Evolutionary conservation across 1,284 basidiomycete species (phyloP), one percentile per base, ranked within the genome.

Genomic region (Paramarasmius palmivorus): DNA sequence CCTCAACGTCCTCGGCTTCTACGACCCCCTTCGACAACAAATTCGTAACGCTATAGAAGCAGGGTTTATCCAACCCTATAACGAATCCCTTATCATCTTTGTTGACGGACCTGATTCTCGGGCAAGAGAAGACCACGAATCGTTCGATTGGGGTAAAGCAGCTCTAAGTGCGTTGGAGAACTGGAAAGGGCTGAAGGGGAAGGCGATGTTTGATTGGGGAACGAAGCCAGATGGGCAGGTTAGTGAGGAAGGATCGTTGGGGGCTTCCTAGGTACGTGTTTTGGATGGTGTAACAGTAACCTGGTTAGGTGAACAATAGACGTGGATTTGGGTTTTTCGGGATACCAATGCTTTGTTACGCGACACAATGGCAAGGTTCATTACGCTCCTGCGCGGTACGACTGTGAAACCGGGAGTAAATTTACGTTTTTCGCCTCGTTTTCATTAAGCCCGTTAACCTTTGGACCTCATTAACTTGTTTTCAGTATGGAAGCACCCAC

Each of bases 1-100:
- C 41, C 63, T 95, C 42, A 95, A 97, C 66, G 88, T 95, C 35
- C 79, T 81, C 46, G 81, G 81, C 1, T 96, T 88, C 72, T 98
- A 83, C 69, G 80, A 89, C 12, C 86, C 93, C 1, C 72, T 97
- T n/a, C 82, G 85, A 34, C 73, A 80, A 19, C 79, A 93, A 52
- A 80, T 97, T 60, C 73, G 81, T 53, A 81, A 76, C 47, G 86
- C 87, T 3, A 72, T 91, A 46, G 67, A 78, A 20, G 82, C 83
- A 25, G 93, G 92, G 2, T 97, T 94, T 72, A 92, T 95, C 65
- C 71, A 74, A 23, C 72, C 80, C 1, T 62, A 72, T 32, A 90
- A 86, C 63, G 77, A 83, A 53, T 60, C 69, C 2, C 73, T 95
- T 20, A 70, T 93, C 26, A 65, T 78, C 14, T 86, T 94, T 55